Percentiles rank a stretch among this genome's conserved stretches.
These are phyloP conservation scores for Singerocomus inundabilis DNA, from an alignment of 1,284 basidiomycete genomes.

Conservation along the genomic window DNA sequence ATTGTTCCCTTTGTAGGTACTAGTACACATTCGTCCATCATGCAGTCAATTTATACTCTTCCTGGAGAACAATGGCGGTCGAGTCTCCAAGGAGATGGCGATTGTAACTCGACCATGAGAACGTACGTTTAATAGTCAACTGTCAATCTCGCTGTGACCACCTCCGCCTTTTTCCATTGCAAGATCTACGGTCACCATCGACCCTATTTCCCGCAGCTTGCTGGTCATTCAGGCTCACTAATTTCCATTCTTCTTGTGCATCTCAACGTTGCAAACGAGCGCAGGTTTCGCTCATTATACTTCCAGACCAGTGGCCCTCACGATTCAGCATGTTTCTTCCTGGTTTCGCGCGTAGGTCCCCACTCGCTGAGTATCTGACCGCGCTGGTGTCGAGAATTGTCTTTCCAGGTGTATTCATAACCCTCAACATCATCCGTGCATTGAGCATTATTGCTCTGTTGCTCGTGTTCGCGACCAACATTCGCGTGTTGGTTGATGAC, in stretches of 20 bases:
- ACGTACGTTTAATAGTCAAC: constrained; percentile 5
- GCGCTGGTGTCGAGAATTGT: background rate
- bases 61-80: constrained; percentile 25
- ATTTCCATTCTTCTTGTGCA: background rate
- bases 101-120: background rate
- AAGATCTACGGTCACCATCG: background rate
- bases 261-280: constrained; percentile 13
- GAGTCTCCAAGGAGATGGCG: constrained; percentile 28
- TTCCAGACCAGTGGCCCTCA: constrained; percentile 1
- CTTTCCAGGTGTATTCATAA: constrained; percentile 63
- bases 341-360: constrained; percentile 46
- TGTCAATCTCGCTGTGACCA: constrained; percentile 1
- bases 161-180: background rate
- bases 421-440: constrained; percentile 72
- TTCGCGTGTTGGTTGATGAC: constrained; percentile 78
- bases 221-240: constrained; percentile 28
- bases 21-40: background rate
- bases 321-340: constrained; percentile 40
- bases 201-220: constrained; percentile 15
- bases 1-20: constrained; percentile 22
- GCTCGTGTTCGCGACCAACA: constrained; percentile 74
- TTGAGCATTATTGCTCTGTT: constrained; percentile 77
- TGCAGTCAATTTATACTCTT: background rate
- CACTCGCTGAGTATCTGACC: background rate
- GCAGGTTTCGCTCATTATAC: constrained; percentile 25